Evolutionary conservation across 176 grass and related monocot genomes (phyloP).

Genomic region (Alopecurus myosuroides): DNA sequence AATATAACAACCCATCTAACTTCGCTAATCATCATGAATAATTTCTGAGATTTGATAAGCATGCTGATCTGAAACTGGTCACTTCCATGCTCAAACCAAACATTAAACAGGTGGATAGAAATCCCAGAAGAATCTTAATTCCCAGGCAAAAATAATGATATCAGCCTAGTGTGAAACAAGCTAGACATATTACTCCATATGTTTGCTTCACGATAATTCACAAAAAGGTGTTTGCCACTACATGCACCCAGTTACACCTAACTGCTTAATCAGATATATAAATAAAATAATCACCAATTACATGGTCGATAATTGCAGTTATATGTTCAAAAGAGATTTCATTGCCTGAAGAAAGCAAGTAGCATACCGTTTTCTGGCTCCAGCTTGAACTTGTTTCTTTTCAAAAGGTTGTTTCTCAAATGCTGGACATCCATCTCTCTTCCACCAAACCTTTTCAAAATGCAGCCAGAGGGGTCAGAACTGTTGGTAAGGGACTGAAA

Average conservation of each 20-base stretch:
- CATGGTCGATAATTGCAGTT: background rate
- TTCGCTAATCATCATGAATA: background rate
- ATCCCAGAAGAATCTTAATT: background rate
- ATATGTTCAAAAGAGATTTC: background rate
- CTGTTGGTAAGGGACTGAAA: background rate
- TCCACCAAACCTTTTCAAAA: constrained; percentile 86
- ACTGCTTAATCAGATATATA: background rate
- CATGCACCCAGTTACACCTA: background rate
- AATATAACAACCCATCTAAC: background rate
- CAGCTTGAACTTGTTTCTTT: constrained; percentile 69
- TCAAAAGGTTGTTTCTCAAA: constrained; percentile 81
- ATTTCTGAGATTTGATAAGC: background rate
- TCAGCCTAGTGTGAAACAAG: background rate
- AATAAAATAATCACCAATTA: background rate
- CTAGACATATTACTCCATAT: background rate
- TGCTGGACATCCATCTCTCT: constrained; percentile 83
- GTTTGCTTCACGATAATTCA: background rate
- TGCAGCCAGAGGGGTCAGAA: constrained; percentile 1
- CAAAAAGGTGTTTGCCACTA: background rate
- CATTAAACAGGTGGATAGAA: background rate
- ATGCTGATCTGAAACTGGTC: background rate
- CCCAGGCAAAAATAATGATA: background rate
- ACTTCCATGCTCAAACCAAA: background rate
- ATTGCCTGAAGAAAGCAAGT: constrained; percentile 11
- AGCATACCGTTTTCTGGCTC: constrained; percentile 71